Base-by-base conservation (phyloP, 106 monocot species). In the Dioscorea zingiberensis region DNA sequence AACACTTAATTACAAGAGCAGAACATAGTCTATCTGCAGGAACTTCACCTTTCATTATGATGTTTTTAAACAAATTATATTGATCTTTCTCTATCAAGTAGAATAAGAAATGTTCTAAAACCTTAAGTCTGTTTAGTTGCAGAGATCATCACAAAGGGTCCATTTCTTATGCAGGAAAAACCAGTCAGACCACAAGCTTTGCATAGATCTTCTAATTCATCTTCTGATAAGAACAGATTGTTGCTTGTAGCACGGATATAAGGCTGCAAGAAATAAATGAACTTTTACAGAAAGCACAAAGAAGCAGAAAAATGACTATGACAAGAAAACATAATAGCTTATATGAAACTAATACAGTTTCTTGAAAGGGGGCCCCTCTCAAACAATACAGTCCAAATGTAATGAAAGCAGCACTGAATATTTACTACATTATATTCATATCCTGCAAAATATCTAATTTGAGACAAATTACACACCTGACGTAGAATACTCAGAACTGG, bases 111-210 rank as follows among this genome's bases (percentile, higher is more conserved):
- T 10, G 4, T 6, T 38, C 9, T 38, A 38, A 6, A 38, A 8
- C 10, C 9, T 81, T 70, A 79, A 29, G 60, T 23, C 18, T 82
- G 84, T 64, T 94, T 94, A 18, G 69, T 79, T 24, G 86, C 93
- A 48, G 94, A 79, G 12, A 94, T 65, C 86, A 94, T 94, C 55
- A 94, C 81, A 70, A 89, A 94, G 3, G 74, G 44, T 32, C 89
- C 81, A 38, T 90, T 94, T 27, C 94, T 89, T 30, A 77, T 69
- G 69, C 73, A 87, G 8, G 74, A 75, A 66, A 90, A 83, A 71
- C 63, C 70, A 65, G 83, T 71, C 2, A 94, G 73, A 11, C 90
- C 94, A 70, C 83, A 90, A 38, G 89, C 59, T 63, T 24, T 78
- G 76, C 84, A 90, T 21, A 94, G 80, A 70, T 85, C 94, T 73